Percentiles rank a stretch among this genome's conserved stretches.
These are phyloP conservation scores for Quercus glauca DNA, from an alignment of 306 rosid genomes.

Conservation along the genomic window DNA sequence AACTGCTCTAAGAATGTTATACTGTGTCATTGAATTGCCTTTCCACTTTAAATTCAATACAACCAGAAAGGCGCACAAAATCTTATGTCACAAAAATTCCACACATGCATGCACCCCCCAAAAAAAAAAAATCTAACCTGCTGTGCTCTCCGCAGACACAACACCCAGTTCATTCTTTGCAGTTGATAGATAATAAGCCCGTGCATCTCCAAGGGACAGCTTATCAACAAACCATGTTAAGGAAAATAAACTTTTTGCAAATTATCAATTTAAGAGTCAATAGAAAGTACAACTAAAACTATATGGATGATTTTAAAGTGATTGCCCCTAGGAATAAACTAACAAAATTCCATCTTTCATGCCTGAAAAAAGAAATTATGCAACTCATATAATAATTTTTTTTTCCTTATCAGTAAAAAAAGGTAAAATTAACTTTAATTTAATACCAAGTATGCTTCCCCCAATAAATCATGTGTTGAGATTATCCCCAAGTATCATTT, in stretches of 20 bases:
- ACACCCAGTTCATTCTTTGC: constrained; percentile 94
- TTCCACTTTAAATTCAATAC: neutral
- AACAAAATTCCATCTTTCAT: neutral
- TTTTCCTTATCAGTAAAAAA: no score
- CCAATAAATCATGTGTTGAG: no score
- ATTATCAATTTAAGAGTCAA: neutral
- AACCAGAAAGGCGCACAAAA: neutral
- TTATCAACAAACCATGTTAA: constrained; percentile 31
- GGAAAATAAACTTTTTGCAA: constrained; percentile 17
- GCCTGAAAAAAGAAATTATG: neutral
- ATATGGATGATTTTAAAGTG: neutral
- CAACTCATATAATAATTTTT: neutral
- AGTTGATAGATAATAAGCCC: constrained; percentile 84
- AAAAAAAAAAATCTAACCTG: constrained; percentile 46
- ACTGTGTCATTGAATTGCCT: neutral
- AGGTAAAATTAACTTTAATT: neutral
- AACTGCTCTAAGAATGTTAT: neutral
- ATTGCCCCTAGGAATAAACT: neutral
- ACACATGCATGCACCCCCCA: no score
- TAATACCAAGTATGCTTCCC: neutral
- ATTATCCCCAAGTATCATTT: no score
- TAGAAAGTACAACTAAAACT: neutral
- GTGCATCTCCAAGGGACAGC: constrained; percentile 95
- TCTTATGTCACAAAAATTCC: neutral
- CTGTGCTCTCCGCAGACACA: constrained; percentile 79